Conservation (phyloP, 805 yeast genomes). For the Geotrichum ghanense region DNA sequence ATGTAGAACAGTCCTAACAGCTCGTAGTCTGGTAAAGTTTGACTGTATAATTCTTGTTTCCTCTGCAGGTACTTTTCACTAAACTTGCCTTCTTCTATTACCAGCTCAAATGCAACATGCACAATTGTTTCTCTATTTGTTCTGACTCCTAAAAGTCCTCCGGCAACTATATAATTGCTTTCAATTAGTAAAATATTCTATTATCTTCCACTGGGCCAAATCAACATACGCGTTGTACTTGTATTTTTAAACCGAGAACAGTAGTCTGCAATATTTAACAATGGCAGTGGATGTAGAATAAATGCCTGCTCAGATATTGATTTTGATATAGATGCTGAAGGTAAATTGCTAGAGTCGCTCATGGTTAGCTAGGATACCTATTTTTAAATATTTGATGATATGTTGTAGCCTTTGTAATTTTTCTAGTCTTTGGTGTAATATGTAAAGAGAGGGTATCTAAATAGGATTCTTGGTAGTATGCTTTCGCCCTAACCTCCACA, state of each 20-base stretch:
- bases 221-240: slow-evolving; percentile 3
- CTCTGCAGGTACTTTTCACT: slow-evolving; percentile 16
- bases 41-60: slow-evolving; percentile 19
- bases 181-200: slow-evolving; percentile 11
- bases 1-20: slow-evolving; percentile 26
- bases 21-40: slow-evolving; percentile 22
- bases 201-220: background rate
- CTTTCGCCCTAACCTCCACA: too few species aligned
- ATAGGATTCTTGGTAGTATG: too few species aligned
- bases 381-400: too few species aligned
- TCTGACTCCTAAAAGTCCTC: slow-evolving; percentile 25
- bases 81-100: slow-evolving; percentile 9
- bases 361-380: too few species aligned
- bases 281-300: slow-evolving; percentile 24
- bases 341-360: too few species aligned
- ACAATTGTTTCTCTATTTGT: slow-evolving; percentile 20
- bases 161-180: slow-evolving; percentile 17
- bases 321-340: too few species aligned
- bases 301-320: slow-evolving; percentile 2
- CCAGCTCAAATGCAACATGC: slow-evolving; percentile 24
- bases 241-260: slow-evolving; percentile 18
- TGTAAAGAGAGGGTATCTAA: too few species aligned
- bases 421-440: too few species aligned
- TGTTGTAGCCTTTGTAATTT: too few species aligned
- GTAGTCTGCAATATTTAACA: slow-evolving; percentile 26